Percentiles rank a stretch among this genome's conserved stretches.
phyloP scores from a whole-genome alignment of 1,284 basidiomycete genomes.

The Earliella scabrosa region DNA sequence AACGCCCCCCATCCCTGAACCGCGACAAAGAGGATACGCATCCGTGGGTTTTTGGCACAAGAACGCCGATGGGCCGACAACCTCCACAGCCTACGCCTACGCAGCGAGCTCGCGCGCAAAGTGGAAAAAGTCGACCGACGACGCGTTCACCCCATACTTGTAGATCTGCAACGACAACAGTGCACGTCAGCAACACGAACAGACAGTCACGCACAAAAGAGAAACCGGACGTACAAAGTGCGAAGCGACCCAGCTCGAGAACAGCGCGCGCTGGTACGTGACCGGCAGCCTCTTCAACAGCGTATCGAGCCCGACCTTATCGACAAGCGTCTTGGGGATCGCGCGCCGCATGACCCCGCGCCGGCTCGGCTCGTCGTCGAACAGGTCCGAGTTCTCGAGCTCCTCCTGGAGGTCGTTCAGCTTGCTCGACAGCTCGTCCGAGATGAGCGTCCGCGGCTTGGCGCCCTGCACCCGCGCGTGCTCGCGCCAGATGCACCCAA shows the following conservation, averaged over 20 bases:
- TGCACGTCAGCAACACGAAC: conserved; percentile 16
- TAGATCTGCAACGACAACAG: conserved; percentile 81
- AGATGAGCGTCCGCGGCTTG: conserved; percentile 89
- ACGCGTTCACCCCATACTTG: conserved; percentile 88
- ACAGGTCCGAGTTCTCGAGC: conserved; percentile 90
- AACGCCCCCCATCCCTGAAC: no score
- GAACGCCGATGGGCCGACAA: no score
- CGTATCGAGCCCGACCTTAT: conserved; percentile 84
- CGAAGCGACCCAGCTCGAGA: conserved; percentile 90
- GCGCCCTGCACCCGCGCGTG: conserved; percentile 77
- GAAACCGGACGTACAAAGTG: conserved; percentile 76
- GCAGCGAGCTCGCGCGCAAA: conserved; percentile 71
- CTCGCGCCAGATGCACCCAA: conserved; percentile 95
- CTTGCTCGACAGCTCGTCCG: conserved; percentile 89
- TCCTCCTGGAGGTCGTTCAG: conserved; percentile 91
- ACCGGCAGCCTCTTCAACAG: conserved; percentile 86
- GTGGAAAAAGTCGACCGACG: conserved; percentile 97
- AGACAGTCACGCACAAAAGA: background rate
- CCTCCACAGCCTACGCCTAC: no score
- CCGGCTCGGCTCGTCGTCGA: conserved; percentile 80
- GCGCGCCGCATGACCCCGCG: conserved; percentile 83
- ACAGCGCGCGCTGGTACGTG: conserved; percentile 86
- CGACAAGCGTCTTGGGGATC: conserved; percentile 89
- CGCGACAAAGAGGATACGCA: no score
- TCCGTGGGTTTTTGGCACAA: no score